Percentiles rank a stretch among this genome's conserved stretches.
Evolutionary conservation across 768 basidiomycete genomes (phyloP).

Genomic region (Suillus tomentosus): DNA sequence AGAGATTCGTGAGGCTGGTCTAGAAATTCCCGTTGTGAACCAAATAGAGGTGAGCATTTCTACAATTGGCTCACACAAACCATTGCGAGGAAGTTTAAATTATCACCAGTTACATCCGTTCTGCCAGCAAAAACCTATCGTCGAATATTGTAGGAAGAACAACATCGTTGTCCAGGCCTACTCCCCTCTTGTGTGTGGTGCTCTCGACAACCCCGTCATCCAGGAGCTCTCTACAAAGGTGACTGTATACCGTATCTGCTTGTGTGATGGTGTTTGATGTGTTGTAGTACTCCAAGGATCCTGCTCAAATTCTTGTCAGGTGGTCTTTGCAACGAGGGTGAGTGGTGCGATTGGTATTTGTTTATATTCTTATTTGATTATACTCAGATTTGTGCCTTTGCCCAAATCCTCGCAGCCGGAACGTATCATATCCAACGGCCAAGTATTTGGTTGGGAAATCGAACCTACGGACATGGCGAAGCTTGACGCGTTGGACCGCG

Average conservation of each 20-base stretch:
- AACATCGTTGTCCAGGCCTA: constrained; percentile 44
- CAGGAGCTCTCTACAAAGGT: constrained; percentile 57
- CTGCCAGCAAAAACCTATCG: constrained; percentile 40
- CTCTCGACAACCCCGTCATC: constrained; percentile 52
- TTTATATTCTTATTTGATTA: constrained; percentile 6
- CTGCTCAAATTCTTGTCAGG: constrained; percentile 78
- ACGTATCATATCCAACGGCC: constrained; percentile 46
- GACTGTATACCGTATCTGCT: neutral
- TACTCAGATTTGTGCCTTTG: constrained; percentile 44
- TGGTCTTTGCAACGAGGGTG: constrained; percentile 84
- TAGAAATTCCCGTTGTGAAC: constrained; percentile 66
- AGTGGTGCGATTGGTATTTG: constrained; percentile 20
- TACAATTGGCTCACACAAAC: neutral
- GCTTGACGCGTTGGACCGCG: constrained; percentile 47
- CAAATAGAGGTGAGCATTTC: constrained; percentile 63
- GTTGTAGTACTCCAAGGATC: constrained; percentile 51
- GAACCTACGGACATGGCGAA: constrained; percentile 42
- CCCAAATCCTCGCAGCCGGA: constrained; percentile 48
- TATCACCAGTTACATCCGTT: constrained; percentile 30
- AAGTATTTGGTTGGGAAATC: constrained; percentile 50
- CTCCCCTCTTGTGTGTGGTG: constrained; percentile 34
- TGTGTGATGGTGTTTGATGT: neutral
- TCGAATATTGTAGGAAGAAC: constrained; percentile 37
- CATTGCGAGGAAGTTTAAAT: neutral
- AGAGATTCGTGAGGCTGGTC: constrained; percentile 62